Base-by-base conservation (phyloP, 2,329 filamentous ascomycete species). In the Epichloe aotearoae region DNA sequence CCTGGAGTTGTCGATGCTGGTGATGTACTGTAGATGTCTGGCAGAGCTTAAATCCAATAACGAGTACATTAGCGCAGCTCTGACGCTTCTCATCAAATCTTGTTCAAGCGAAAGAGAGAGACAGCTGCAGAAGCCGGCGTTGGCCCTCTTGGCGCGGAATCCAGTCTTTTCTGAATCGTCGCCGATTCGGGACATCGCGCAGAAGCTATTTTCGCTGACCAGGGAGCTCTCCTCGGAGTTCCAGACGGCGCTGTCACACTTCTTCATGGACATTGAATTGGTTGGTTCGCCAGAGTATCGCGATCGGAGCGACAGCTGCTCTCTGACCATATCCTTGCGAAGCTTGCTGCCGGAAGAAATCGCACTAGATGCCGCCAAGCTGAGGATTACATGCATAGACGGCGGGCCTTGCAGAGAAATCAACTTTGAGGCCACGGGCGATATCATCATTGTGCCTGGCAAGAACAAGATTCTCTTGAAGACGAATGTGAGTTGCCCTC, bases 21-120 rank as follows among this genome's bases (percentile, higher is more conserved):
- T 87, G 56, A 84, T 96, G 75, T 93, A 96, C 63, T 80, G 86
- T 0, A 77, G 79, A 46, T 97, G 90, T 64, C 74, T 98, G 30
- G 84, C 86, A 56, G 77, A 87, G 58, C 75, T 95, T 30, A 74
- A 84, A 46, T 80, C 82, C 14, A 81, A 82, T 53, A 85, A 91
- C 49, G 88, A 95, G 54, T 94, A 89, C 59, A 81, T 90, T 15
- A 79, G 80, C 23, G 82, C 86, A 8, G 75, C 88, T 8, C 72
- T 96, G 14, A 84, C 85, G 59, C 70, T 96, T 1, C 68, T 93
- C 11, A 79, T 77, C 7, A 89, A 87, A 61, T 77, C 80, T 1
- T 82, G 78, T 4, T 68, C 69, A 0, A 72, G 74, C 0, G 73
- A 82, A 55, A 72, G 69, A 47, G 75, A 77, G 17, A 69, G 71